phyloP scores from a whole-genome alignment of 495 filamentous ascomycete species.

The Hyaloscypha hepaticicola region DNA sequence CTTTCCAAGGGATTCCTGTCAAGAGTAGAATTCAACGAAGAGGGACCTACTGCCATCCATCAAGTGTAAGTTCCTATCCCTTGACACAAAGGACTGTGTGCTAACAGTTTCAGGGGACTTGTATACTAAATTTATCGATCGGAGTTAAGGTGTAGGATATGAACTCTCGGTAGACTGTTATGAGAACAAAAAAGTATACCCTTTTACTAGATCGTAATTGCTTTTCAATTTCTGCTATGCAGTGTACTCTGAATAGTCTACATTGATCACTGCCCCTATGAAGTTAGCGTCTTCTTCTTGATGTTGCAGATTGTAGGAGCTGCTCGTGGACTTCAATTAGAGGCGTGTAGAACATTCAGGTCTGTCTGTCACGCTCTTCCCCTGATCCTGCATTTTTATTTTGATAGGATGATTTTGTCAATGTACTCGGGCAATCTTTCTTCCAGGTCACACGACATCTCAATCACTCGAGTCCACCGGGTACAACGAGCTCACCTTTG shows the following conservation, averaged over 20 bases:
- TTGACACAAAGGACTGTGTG: not conserved
- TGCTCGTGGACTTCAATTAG: no score
- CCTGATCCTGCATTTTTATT: no score
- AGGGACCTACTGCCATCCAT: constrained; percentile 69
- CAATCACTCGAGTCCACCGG: no score
- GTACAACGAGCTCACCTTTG: not conserved
- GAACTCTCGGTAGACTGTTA: not conserved
- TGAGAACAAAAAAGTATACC: constrained; percentile 14
- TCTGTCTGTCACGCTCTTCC: no score
- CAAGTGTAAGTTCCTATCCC: constrained; percentile 29
- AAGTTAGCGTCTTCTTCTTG: no score
- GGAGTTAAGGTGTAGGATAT: constrained; percentile 4
- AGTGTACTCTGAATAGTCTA: no score
- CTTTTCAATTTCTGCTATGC: no score
- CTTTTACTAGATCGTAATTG: constrained; percentile 4
- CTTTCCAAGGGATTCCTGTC: constrained; percentile 70
- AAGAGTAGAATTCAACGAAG: constrained; percentile 74
- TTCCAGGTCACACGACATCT: not conserved
- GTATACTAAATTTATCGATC: not conserved
- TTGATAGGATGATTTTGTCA: no score
- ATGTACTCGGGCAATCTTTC: no score
- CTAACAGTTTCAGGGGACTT: not conserved
- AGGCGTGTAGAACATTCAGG: no score
- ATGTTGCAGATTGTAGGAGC: no score
- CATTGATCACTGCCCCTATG: no score